Evolutionary conservation across 2,329 filamentous ascomycete species (phyloP).

Genomic region (Calonectria leucothoes): DNA sequence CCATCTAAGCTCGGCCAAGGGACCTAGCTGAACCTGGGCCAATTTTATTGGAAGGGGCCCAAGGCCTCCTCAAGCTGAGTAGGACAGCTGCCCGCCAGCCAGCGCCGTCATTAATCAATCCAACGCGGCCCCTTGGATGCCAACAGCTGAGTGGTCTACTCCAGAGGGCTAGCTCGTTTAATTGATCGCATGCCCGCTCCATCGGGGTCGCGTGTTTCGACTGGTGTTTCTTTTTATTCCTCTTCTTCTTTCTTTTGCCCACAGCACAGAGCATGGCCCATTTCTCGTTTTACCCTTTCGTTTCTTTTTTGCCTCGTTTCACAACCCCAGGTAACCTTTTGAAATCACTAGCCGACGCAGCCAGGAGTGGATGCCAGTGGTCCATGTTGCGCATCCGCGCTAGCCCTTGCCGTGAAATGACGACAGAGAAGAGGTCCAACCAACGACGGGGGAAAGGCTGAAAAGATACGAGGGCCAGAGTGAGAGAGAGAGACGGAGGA

Average conservation of each 20-base stretch:
- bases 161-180: background rate
- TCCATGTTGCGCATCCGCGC: background rate
- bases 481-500: background rate
- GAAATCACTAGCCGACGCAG: background rate
- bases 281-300: background rate
- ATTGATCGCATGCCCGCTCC: background rate
- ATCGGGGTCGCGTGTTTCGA: background rate
- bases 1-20: conserved; percentile 4
- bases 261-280: too few relatives aligned
- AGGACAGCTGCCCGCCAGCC: background rate
- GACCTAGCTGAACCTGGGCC: background rate
- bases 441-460: background rate
- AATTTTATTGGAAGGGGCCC: conserved; percentile 13
- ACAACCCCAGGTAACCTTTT: background rate
- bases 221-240: background rate
- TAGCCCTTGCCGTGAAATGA: background rate
- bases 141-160: background rate
- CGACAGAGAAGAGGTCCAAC: background rate
- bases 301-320: background rate
- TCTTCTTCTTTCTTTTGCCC: background rate
- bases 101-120: conserved; percentile 1
- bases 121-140: background rate
- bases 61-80: conserved; percentile 3
- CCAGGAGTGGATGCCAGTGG: background rate
- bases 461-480: too few relatives aligned